Evolutionary conservation across 352 stramenopile species (phyloP), one percentile per base, ranked within the genome.

Genomic region (Plasmopara halstedii): DNA sequence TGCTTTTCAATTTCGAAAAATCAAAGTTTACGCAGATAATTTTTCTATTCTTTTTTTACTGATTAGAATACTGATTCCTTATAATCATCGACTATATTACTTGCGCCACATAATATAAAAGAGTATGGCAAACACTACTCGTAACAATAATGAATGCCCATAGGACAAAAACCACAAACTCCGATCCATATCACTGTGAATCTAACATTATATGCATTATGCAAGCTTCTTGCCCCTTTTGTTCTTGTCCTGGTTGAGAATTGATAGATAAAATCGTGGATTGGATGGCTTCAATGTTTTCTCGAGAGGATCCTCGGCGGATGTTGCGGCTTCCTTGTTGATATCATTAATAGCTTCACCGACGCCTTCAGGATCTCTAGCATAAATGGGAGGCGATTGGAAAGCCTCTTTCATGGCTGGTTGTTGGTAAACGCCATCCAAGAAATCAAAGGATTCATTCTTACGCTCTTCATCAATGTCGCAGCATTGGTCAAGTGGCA

Each of bases 401-500:
- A 65, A 68, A 6, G 50, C 53, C 42, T 74, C 60, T 7, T 66
- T 62, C 70, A 87, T 82, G 1, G 72, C 75, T 47, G 75, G 75
- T 43, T 84, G 75, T 46, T 81, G 67, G 44, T 87, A 87, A 9
- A 85, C 63, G 46, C 64, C 67, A 54, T 87, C 59, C 5, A 87
- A 59, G 31, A 85, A 85, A 39, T 78, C 65, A 44, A 81, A 78
- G 22, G 56, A 44, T 15, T 80, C 56, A 19, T 76, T 34, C 47
- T 68, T 69, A 46, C 73, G 73, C 33, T 70, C 59, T 39, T 71
- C 68, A 32, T 88, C 76, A 33, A 88, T 34, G 40, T 81, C 67
- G 40, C 64, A 78, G 53, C 76, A 88, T 40, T 81, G 62, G 33
- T 84, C 69, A 6, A 85, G 58, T 29, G 76, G 73, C 22, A 88